These are phyloP conservation scores for Colletotrichum sp. DNA, from an alignment of 2,329 filamentous ascomycete species.

Conservation along the genomic window DNA sequence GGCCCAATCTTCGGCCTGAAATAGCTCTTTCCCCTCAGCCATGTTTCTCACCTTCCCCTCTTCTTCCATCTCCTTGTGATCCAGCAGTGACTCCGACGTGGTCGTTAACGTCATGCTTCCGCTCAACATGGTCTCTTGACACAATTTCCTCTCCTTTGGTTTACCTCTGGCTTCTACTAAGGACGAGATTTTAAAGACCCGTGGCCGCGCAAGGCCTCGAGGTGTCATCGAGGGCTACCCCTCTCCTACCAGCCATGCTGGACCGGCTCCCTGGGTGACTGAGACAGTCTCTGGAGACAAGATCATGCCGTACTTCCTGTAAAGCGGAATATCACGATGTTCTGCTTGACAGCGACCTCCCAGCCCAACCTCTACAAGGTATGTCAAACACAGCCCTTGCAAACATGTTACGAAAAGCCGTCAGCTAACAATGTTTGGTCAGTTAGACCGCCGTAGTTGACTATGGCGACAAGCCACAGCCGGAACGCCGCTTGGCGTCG, in stretches of 20 bases:
- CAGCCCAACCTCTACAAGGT: not conserved
- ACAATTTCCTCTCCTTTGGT: not conserved
- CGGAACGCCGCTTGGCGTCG: not conserved
- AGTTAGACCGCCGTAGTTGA: not conserved
- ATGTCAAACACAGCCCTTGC: not conserved
- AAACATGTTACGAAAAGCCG: not conserved
- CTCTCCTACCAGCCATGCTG: not conserved
- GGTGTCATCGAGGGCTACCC: not conserved
- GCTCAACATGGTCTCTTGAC: not conserved
- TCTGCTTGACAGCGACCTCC: not conserved
- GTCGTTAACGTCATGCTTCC: not conserved
- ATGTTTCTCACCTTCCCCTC: not conserved
- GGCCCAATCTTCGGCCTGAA: not conserved
- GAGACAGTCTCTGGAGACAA: not conserved
- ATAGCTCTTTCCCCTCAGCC: not conserved
- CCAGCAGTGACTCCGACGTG: not conserved
- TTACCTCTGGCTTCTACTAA: not conserved
- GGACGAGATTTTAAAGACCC: not conserved
- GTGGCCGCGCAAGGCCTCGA: not conserved
- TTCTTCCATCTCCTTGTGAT: not conserved
- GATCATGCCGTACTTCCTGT: not conserved
- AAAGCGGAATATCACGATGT: not conserved
- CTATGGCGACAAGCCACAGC: not conserved
- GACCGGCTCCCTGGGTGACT: not conserved
- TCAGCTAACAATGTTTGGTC: not conserved